Evolutionary conservation across 331 rosid genomes (phyloP).

Genomic region (Phaseolus coccineus): DNA sequence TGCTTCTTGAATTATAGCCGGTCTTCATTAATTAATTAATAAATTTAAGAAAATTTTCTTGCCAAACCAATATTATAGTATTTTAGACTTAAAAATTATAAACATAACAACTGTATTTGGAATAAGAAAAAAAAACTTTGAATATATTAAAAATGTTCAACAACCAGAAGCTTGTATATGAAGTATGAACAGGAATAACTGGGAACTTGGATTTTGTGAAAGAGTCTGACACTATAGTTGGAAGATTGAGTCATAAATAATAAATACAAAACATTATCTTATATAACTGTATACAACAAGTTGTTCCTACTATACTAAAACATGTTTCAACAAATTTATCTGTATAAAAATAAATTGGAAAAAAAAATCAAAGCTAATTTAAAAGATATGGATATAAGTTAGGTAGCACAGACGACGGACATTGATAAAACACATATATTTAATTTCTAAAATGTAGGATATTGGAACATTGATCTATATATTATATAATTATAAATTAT

Average conservation of each 20-base stretch:
- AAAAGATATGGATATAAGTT: too few relatives aligned
- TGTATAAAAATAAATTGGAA: too few relatives aligned
- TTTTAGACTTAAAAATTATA: neutral
- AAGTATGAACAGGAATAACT: slow-evolving; percentile 34
- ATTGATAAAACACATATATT: too few relatives aligned
- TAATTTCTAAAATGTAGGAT: too few relatives aligned
- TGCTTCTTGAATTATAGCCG: neutral
- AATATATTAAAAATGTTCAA: neutral
- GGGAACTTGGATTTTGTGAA: neutral
- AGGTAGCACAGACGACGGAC: too few relatives aligned
- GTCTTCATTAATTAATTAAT: neutral
- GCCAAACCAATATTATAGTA: neutral
- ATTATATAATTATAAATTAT: too few relatives aligned
- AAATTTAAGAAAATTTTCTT: neutral
- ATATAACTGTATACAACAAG: neutral
- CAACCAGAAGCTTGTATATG: neutral
- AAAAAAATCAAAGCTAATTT: too few relatives aligned
- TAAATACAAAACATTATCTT: slow-evolving; percentile 11
- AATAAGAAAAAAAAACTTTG: neutral
- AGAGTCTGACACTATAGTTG: neutral
- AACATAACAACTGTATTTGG: slow-evolving; percentile 28
- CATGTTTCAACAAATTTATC: too few relatives aligned
- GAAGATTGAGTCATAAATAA: slow-evolving; percentile 34
- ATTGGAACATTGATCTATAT: too few relatives aligned
- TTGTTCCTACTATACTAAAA: too few relatives aligned